Evolutionary conservation across 805 yeast genomes (phyloP).

Genomic region (Wickerhamiella musiphila): DNA sequence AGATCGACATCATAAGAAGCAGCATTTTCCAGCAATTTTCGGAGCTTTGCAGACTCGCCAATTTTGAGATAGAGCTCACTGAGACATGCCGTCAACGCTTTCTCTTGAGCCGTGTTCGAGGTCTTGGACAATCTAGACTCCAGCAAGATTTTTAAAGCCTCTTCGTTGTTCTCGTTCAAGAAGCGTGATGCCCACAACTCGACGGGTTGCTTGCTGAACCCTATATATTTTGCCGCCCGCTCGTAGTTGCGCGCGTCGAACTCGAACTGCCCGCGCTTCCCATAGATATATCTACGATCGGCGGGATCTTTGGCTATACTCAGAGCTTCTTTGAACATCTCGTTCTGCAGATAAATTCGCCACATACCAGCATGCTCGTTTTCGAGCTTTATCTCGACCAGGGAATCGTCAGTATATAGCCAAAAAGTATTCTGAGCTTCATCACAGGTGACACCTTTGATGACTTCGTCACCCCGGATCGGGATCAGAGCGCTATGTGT

Average conservation of each 20-base stretch:
- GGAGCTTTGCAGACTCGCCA: slow-evolving; percentile 20
- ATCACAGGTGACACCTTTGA: slow-evolving; percentile 36
- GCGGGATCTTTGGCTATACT: slow-evolving; percentile 21
- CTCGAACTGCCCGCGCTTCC: slow-evolving; percentile 36
- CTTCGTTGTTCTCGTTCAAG: slow-evolving; percentile 26
- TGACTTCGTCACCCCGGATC: slow-evolving; percentile 21
- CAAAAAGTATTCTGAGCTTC: slow-evolving; percentile 43
- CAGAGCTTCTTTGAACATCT: slow-evolving; percentile 51
- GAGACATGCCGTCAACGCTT: slow-evolving; percentile 47
- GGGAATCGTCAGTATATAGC: slow-evolving; percentile 42
- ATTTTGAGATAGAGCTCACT: slow-evolving; percentile 31
- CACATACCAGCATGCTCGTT: slow-evolving; percentile 64
- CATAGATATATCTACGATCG: slow-evolving; percentile 31
- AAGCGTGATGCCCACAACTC: slow-evolving; percentile 49
- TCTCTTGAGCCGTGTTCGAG: slow-evolving; percentile 27
- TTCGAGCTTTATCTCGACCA: slow-evolving; percentile 50
- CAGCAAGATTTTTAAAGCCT: slow-evolving; percentile 23
- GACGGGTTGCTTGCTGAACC: slow-evolving; percentile 45
- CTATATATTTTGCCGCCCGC: slow-evolving; percentile 37
- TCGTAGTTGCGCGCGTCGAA: slow-evolving; percentile 19
- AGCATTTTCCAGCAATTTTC: slow-evolving; percentile 34
- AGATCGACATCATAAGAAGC: slow-evolving; percentile 38
- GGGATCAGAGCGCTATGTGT: slow-evolving; percentile 28
- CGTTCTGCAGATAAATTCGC: slow-evolving; percentile 37
- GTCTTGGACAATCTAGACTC: slow-evolving; percentile 11